Evolutionary conservation across 257 asterid species (phyloP).

Genomic region (Solanum virginianum): DNA sequence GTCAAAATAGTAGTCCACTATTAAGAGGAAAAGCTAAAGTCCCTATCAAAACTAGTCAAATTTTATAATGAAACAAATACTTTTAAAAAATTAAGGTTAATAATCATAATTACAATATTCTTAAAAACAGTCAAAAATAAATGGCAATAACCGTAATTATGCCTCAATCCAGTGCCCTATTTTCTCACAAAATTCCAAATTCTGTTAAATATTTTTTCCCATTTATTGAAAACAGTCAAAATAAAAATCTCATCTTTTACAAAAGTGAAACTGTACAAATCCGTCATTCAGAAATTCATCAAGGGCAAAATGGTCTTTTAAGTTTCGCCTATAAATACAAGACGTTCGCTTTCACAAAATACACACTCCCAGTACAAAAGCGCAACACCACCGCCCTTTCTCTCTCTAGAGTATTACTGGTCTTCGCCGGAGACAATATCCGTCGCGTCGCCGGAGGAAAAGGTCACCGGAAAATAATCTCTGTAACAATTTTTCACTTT

Average conservation of each 20-base stretch:
- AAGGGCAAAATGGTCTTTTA: slow-evolving; percentile 35
- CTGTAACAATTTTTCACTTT: neutral
- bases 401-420: neutral
- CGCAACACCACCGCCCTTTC: slow-evolving; percentile 4
- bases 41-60: slow-evolving; percentile 7
- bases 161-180: neutral
- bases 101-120: neutral
- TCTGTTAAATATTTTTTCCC: slow-evolving; percentile 10
- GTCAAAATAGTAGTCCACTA: neutral
- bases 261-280: slow-evolving; percentile 30
- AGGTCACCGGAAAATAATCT: neutral
- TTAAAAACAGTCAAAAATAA: neutral
- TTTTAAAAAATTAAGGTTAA: neutral
- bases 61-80: neutral
- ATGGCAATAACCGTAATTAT: slow-evolving; percentile 22
- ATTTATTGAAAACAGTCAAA: slow-evolving; percentile 37
- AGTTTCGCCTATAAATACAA: slow-evolving; percentile 8
- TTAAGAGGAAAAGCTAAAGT: neutral
- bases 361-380: neutral
- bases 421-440: slow-evolving; percentile 1
- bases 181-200: slow-evolving; percentile 5
- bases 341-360: slow-evolving; percentile 40
- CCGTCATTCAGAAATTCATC: slow-evolving; percentile 17
- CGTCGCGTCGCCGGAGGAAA: neutral
- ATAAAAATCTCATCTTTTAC: slow-evolving; percentile 26